Percentiles rank a stretch among this genome's conserved stretches.
Conservation (phyloP, 1,139 yeast genomes). For the Suhomyces bribrorum region DNA sequence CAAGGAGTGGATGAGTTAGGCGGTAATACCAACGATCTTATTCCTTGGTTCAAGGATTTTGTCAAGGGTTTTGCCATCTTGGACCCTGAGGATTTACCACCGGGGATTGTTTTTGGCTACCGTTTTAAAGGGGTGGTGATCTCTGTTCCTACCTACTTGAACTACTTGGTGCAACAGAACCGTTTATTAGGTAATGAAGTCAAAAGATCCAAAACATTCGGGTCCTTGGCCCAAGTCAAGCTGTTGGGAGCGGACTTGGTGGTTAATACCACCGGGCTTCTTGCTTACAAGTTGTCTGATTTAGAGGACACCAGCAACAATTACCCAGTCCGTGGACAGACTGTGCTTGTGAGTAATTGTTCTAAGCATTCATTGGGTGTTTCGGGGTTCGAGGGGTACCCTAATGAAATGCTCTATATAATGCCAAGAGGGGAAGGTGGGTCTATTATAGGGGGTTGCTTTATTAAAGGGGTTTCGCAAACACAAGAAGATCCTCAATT, state of each 20-base stretch:
- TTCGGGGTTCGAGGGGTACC: conserved; percentile 31
- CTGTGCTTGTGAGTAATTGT: conserved; percentile 32
- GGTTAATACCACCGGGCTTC: conserved; percentile 48
- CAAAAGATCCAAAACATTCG: conserved; percentile 24
- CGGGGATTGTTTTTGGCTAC: conserved; percentile 38
- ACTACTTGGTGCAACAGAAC: conserved; percentile 44
- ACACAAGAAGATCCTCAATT: conserved; percentile 35
- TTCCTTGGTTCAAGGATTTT: conserved; percentile 50
- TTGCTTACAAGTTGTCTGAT: conserved; percentile 35
- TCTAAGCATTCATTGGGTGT: conserved; percentile 31
- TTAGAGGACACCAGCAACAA: conserved; percentile 29
- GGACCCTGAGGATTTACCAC: conserved; percentile 29
- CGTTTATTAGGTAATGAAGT: conserved; percentile 38
- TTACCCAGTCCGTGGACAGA: conserved; percentile 40
- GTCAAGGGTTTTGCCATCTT: conserved; percentile 37
- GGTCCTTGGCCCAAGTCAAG: conserved; percentile 16
- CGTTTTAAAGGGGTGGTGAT: conserved; percentile 51
- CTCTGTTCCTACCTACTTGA: conserved; percentile 50
- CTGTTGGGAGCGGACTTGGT: conserved; percentile 35
- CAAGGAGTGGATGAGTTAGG: conserved; percentile 19
- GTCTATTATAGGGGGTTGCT: conserved; percentile 53
- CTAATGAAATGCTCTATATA: conserved; percentile 44
- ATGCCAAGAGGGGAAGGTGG: conserved; percentile 61
- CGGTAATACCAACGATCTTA: conserved; percentile 16
- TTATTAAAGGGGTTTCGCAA: conserved; percentile 26